Conservation (phyloP, 306 rosid genomes). For the Cucumis melo region DNA sequence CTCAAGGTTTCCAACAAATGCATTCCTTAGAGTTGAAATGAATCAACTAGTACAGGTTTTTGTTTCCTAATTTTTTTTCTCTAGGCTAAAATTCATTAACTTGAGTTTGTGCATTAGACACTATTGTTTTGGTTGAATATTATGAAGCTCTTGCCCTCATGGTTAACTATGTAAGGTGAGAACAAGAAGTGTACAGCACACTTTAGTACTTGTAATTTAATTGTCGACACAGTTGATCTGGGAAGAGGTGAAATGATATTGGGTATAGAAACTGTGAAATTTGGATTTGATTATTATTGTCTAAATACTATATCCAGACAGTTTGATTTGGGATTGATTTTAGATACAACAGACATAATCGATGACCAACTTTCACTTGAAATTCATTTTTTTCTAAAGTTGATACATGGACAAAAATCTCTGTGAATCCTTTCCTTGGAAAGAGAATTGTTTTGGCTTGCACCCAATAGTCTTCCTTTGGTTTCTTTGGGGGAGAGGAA, state of each 20-base stretch:
- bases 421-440: background rate
- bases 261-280: background rate
- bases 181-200: background rate
- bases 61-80: background rate
- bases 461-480: too few species aligned
- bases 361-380: background rate
- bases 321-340: background rate
- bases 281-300: background rate
- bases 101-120: background rate
- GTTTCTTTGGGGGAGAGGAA: too few species aligned
- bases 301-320: background rate
- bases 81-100: background rate
- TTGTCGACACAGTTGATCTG: background rate
- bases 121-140: slow-evolving; percentile 3
- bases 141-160: background rate
- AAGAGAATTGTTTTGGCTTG: too few species aligned
- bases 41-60: slow-evolving; percentile 82
- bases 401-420: background rate
- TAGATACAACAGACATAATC: background rate
- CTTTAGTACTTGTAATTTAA: background rate
- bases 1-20: slow-evolving; percentile 72
- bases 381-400: background rate
- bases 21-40: slow-evolving; percentile 69
- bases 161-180: background rate
- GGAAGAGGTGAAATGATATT: background rate